Percentiles rank a stretch among this genome's conserved stretches.
Evolutionary conservation across 805 yeast species (phyloP).

Genomic region (Yarrowia yakushimensis): DNA sequence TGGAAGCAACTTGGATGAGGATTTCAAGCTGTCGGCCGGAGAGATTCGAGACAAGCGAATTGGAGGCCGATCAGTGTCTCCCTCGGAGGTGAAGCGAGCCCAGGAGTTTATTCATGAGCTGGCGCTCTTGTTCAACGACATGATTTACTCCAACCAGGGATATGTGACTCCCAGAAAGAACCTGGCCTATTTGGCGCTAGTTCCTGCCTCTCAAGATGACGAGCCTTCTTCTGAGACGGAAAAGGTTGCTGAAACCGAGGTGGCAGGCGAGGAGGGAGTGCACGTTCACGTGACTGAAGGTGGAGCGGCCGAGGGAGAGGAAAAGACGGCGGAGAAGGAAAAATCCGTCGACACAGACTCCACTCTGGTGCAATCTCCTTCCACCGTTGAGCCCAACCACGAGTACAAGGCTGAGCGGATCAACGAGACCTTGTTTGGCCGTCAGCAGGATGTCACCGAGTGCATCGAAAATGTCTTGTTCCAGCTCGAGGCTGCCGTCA

Average conservation of each 20-base stretch:
- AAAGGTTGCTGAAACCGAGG: slow-evolving; percentile 34
- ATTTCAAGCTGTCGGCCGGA: slow-evolving; percentile 29
- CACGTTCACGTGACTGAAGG: no score
- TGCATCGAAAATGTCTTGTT: slow-evolving; percentile 91
- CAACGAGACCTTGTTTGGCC: slow-evolving; percentile 55
- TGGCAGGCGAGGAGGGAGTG: background rate
- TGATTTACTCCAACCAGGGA: slow-evolving; percentile 59
- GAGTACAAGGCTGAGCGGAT: slow-evolving; percentile 21
- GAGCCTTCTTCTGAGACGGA: slow-evolving; percentile 27
- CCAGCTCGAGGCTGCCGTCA: slow-evolving; percentile 84
- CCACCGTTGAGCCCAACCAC: background rate
- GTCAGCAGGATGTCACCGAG: slow-evolving; percentile 97
- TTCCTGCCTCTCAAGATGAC: slow-evolving; percentile 31
- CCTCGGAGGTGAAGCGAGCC: slow-evolving; percentile 74
- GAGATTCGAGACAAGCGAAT: slow-evolving; percentile 56
- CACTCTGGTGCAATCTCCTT: background rate
- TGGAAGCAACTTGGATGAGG: slow-evolving; percentile 27
- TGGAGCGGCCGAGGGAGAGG: background rate
- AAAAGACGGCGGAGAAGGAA: background rate
- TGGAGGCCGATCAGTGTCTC: slow-evolving; percentile 82
- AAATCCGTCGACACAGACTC: slow-evolving; percentile 14
- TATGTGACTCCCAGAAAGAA: slow-evolving; percentile 80
- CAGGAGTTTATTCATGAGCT: slow-evolving; percentile 75
- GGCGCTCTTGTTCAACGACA: slow-evolving; percentile 61
- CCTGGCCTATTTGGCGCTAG: slow-evolving; percentile 80